Evolutionary conservation across 2,329 filamentous ascomycete genomes (phyloP).

Genomic region (Colletotrichum somersetense): DNA sequence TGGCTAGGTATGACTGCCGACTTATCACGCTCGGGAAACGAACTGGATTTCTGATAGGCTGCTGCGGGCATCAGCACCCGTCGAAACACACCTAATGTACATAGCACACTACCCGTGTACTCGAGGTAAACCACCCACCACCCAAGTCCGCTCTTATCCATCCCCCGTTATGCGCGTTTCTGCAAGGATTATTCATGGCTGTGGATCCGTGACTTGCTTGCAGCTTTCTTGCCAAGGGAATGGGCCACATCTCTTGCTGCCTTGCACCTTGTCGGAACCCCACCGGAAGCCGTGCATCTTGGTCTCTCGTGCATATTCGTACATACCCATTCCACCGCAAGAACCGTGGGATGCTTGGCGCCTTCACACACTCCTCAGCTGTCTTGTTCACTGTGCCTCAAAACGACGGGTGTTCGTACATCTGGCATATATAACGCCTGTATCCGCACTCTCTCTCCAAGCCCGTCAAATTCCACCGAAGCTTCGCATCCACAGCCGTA

Average conservation of each 20-base stretch:
- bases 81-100: neutral
- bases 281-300: neutral
- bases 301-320: neutral
- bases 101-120: neutral
- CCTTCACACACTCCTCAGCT: conserved; percentile 2
- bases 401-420: neutral
- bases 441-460: neutral
- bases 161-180: conserved; percentile 23
- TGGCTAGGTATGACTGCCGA: neutral
- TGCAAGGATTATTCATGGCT: conserved; percentile 21
- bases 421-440: conserved; percentile 6
- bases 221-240: conserved; percentile 16
- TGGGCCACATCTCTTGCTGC: neutral
- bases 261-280: conserved; percentile 3
- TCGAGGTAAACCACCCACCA: conserved; percentile 3
- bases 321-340: neutral
- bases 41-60: neutral
- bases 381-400: conserved; percentile 1
- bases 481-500: conserved; percentile 14
- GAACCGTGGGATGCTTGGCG: neutral
- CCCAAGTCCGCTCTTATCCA: conserved; percentile 14
- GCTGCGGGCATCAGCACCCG: neutral
- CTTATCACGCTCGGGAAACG: neutral
- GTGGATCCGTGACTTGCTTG: conserved; percentile 7
- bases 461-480: conserved; percentile 13